A percentile compares a stretch with the other conserved stretches of the same genome.
phyloP scores from a whole-genome alignment of 768 basidiomycete species.

The Phanerochaete sordida region DNA sequence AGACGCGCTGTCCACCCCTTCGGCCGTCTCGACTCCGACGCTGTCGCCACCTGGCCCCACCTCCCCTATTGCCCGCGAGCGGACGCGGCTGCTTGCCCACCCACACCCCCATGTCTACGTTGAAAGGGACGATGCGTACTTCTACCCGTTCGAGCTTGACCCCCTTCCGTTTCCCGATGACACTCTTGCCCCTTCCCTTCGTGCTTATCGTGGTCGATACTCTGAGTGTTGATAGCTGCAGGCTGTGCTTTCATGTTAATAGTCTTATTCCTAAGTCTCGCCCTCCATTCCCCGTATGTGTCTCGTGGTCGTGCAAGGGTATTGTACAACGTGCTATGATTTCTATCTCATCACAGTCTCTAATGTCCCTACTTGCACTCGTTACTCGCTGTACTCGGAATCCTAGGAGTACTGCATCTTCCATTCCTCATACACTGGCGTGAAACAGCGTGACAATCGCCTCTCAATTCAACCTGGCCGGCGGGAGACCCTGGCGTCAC shows the following conservation, averaged over 20 bases:
- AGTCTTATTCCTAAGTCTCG: constrained; percentile 1
- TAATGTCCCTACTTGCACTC: background rate
- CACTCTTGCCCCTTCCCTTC: constrained; percentile 30
- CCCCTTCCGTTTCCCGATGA: constrained; percentile 66
- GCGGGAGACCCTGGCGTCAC: background rate
- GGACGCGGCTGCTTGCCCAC: constrained; percentile 41
- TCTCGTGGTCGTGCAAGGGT: constrained; percentile 4
- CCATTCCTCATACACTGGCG: constrained; percentile 2
- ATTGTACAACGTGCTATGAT: constrained; percentile 15
- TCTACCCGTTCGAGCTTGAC: constrained; percentile 66
- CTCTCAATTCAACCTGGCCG: too few species aligned
- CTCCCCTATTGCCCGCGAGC: constrained; percentile 47
- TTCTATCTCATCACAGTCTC: background rate
- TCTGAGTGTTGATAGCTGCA: constrained; percentile 54
- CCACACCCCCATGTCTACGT: constrained; percentile 61
- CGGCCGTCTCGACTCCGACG: constrained; percentile 55
- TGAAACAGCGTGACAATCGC: background rate
- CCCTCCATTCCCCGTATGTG: background rate
- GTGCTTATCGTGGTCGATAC: constrained; percentile 36
- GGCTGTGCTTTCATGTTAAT: constrained; percentile 12
- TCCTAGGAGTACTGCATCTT: constrained; percentile 2
- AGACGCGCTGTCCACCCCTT: constrained; percentile 63
- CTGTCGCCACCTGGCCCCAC: constrained; percentile 49
- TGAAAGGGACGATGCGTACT: constrained; percentile 55
- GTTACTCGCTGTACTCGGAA: constrained; percentile 4